These are phyloP conservation scores for Gynandropsis gynandra DNA, from an alignment of 345 rosid species.

Conservation along the genomic window DNA sequence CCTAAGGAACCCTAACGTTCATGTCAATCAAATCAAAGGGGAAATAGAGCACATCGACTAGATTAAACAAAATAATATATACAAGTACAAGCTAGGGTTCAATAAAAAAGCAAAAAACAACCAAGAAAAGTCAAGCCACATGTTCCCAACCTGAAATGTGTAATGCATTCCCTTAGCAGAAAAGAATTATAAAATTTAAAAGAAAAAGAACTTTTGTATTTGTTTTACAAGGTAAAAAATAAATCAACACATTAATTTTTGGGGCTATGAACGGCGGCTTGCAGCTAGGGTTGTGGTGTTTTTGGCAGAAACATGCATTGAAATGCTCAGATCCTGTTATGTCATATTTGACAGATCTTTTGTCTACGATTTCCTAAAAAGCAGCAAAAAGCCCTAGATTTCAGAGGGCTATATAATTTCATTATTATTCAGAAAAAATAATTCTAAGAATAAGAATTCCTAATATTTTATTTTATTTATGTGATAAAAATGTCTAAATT, in stretches of 20 bases:
- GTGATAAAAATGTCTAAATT: no score
- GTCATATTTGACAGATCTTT: no score
- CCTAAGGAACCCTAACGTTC: slow-evolving; percentile 37
- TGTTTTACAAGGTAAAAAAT: neutral
- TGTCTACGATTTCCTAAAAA: slow-evolving; percentile 15
- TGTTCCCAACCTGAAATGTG: no score
- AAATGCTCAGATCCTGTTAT: slow-evolving; percentile 35
- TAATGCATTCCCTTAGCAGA: no score
- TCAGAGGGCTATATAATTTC: slow-evolving; percentile 11
- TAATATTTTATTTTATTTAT: no score
- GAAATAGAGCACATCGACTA: neutral
- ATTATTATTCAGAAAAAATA: no score
- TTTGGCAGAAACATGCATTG: slow-evolving; percentile 26
- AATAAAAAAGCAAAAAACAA: slow-evolving; percentile 10
- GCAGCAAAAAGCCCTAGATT: slow-evolving; percentile 27
- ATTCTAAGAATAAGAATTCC: no score
- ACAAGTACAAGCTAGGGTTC: slow-evolving; percentile 22
- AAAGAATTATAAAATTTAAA: neutral
- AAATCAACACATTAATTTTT: neutral
- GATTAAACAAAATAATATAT: slow-evolving; percentile 21
- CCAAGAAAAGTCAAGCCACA: neutral
- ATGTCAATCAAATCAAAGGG: slow-evolving; percentile 44
- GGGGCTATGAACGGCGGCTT: slow-evolving; percentile 23
- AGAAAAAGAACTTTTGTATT: neutral
- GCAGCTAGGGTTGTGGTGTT: neutral